A percentile compares a stretch with the other conserved stretches of the same genome.
Conservation (phyloP, 495 filamentous ascomycete genomes). For the Lasiosphaeris hirsuta region DNA sequence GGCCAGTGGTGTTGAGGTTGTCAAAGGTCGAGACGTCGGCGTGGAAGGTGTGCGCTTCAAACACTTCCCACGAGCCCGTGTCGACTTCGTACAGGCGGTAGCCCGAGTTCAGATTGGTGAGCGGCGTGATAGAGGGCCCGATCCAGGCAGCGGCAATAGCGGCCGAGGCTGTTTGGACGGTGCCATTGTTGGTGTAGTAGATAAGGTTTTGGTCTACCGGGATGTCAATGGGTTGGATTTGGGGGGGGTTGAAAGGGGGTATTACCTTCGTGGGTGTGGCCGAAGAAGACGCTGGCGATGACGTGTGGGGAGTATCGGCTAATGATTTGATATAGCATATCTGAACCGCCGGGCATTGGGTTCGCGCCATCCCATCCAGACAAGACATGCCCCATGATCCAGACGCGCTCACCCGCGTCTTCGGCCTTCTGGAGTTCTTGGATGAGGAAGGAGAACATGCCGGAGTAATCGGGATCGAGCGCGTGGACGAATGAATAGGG, state of each 20-base stretch:
- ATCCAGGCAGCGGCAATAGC: conserved; percentile 49
- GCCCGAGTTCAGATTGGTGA: conserved; percentile 54
- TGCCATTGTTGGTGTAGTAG: conserved; percentile 52
- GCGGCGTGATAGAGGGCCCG: conserved; percentile 51
- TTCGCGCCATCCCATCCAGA: conserved; percentile 52
- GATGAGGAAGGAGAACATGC: conserved; percentile 50
- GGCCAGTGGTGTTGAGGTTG: conserved; percentile 34
- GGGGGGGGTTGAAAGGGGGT: neutral
- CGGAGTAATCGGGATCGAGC: conserved; percentile 48
- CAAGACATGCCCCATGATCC: conserved; percentile 55
- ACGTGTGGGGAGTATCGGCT: conserved; percentile 55
- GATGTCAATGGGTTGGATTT: neutral
- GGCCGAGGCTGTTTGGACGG: conserved; percentile 34
- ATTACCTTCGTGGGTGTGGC: conserved; percentile 54
- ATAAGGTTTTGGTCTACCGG: conserved; percentile 41
- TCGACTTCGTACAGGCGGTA: conserved; percentile 57
- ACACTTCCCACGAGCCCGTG: conserved; percentile 50
- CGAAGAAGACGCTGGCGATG: conserved; percentile 55
- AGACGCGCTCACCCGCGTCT: conserved; percentile 49
- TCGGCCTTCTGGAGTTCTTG: conserved; percentile 52
- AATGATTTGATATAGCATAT: conserved; percentile 56
- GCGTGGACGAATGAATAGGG: conserved; percentile 47
- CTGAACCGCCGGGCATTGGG: conserved; percentile 47
- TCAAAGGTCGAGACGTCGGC: conserved; percentile 47
- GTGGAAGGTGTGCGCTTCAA: conserved; percentile 52